A percentile compares a stretch with the other conserved stretches of the same genome.
These are phyloP conservation scores for Geotrichum macrosporum DNA, from an alignment of 1,139 yeast species.

Conservation along the genomic window DNA sequence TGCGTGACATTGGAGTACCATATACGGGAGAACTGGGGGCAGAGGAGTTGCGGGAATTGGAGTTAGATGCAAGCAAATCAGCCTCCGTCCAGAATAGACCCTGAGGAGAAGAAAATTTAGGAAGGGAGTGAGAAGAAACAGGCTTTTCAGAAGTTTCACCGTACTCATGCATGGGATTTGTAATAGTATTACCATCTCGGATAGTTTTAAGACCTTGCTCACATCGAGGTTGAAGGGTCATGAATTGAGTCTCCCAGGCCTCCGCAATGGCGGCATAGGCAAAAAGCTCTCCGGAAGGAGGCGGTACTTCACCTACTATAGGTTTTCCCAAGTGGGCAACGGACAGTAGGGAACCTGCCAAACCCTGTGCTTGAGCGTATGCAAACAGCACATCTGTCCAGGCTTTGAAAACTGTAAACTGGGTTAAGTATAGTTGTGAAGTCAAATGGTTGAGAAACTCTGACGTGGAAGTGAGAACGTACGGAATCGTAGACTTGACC, in stretches of 20 bases:
- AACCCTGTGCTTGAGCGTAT: slow-evolving; percentile 33
- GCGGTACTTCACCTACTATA: not conserved
- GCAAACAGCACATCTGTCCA: slow-evolving; percentile 28
- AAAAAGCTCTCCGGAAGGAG: slow-evolving; percentile 12
- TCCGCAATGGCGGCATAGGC: slow-evolving; percentile 27
- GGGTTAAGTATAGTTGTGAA: slow-evolving; percentile 33
- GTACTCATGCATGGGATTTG: slow-evolving; percentile 28
- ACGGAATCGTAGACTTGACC: slow-evolving; percentile 46
- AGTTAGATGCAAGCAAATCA: slow-evolving; percentile 13
- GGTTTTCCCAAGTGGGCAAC: slow-evolving; percentile 3
- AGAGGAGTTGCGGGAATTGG: not conserved
- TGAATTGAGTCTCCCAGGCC: slow-evolving; percentile 34
- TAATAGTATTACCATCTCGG: slow-evolving; percentile 33
- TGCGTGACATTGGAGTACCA: not conserved
- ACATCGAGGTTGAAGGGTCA: slow-evolving; percentile 31
- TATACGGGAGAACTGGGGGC: slow-evolving; percentile 6
- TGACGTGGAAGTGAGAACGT: slow-evolving; percentile 45
- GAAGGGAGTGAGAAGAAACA: slow-evolving; percentile 14
- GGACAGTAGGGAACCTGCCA: slow-evolving; percentile 18
- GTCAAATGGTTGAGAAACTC: slow-evolving; percentile 47
- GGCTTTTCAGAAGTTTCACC: slow-evolving; percentile 8
- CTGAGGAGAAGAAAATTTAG: slow-evolving; percentile 18
- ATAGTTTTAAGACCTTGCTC: slow-evolving; percentile 33
- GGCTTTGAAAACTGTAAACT: slow-evolving; percentile 30
- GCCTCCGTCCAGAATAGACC: slow-evolving; percentile 22